A percentile compares a stretch with the other conserved stretches of the same genome.
These are phyloP conservation scores for Elaeis oleifera DNA, from an alignment of 202 grass and related monocot species.

Conservation along the genomic window DNA sequence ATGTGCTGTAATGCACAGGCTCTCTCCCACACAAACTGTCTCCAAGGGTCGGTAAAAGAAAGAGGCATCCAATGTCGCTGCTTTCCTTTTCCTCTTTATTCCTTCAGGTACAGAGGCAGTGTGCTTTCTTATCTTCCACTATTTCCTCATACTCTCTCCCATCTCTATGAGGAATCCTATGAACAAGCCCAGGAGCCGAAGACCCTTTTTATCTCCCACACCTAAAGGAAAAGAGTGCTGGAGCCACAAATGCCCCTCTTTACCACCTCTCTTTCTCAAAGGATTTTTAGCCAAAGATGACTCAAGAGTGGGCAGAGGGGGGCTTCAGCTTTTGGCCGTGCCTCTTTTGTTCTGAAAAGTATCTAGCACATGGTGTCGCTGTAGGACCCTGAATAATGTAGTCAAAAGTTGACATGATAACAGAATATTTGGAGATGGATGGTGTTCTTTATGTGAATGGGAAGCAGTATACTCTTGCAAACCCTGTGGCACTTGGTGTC, in stretches of 20 bases:
- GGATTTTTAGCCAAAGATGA: not conserved
- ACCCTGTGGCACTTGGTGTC: too few species aligned
- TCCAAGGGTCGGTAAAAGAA: too few species aligned
- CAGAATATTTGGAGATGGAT: constrained; percentile 40
- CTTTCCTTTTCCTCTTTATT: too few species aligned
- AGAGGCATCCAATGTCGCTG: too few species aligned
- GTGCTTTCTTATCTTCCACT: constrained; percentile 26
- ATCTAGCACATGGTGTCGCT: constrained; percentile 8
- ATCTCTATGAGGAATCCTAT: constrained; percentile 37
- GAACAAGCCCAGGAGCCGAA: constrained; percentile 29
- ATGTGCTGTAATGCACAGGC: too few species aligned
- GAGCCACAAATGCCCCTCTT: not conserved
- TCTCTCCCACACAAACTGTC: too few species aligned
- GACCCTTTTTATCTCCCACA: too few species aligned
- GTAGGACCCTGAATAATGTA: constrained; percentile 26
- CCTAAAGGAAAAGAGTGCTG: too few species aligned
- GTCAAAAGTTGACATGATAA: constrained; percentile 57
- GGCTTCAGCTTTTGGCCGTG: constrained; percentile 18
- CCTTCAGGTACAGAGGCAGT: too few species aligned
- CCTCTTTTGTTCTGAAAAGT: constrained; percentile 14
- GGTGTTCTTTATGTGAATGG: constrained; percentile 22
- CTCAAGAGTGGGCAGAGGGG: constrained; percentile 1
- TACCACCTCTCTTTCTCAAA: constrained; percentile 2
- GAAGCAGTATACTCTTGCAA: not conserved
- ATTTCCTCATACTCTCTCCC: constrained; percentile 20